Conservation (phyloP, 2,329 filamentous ascomycete genomes). For the Colletotrichum sp. region DNA sequence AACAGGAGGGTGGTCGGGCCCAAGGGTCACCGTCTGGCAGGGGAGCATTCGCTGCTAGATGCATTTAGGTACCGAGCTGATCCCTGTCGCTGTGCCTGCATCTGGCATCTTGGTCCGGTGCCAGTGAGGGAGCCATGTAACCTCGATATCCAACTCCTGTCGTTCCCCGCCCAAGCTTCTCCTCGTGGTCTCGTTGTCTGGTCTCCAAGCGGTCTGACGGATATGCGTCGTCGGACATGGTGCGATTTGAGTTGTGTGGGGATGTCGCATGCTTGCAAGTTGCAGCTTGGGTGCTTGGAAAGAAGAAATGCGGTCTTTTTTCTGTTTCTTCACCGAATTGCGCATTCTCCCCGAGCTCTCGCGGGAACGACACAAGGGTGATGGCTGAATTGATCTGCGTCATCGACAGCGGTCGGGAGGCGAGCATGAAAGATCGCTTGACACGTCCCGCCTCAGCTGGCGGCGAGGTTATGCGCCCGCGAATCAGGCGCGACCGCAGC, state of each 20-base stretch:
- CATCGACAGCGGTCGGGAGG: background rate
- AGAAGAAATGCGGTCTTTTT: background rate
- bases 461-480: background rate
- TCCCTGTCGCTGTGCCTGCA: slow-evolving; percentile 8
- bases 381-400: background rate
- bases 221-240: background rate
- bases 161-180: background rate
- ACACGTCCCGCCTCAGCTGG: background rate
- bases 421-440: background rate
- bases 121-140: slow-evolving; percentile 14
- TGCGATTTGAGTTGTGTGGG: background rate
- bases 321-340: background rate
- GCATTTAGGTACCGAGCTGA: slow-evolving; percentile 7
- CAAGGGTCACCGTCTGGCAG: background rate
- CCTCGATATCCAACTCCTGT: background rate
- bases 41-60: background rate
- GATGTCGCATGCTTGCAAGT: background rate
- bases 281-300: background rate
- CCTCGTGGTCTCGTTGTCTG: background rate
- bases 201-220: background rate
- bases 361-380: background rate
- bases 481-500: background rate
- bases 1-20: background rate
- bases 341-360: background rate
- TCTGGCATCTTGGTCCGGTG: slow-evolving; percentile 16